Conservation (phyloP, 306 rosid species). For the Castanopsis chinensis region DNA sequence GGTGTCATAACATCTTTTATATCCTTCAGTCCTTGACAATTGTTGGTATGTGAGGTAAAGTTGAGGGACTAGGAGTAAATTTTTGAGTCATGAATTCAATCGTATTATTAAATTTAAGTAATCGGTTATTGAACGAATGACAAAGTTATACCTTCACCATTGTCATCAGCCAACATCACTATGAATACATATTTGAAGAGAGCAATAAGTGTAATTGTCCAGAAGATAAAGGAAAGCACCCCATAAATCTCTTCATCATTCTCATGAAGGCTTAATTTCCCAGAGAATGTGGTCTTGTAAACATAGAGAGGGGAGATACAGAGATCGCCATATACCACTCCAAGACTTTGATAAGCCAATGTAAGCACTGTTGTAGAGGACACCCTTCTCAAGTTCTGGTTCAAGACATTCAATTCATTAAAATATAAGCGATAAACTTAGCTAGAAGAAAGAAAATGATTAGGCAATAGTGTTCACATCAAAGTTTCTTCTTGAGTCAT, state of each 20-base stretch:
- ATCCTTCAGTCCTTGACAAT: background rate
- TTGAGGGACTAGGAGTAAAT: background rate
- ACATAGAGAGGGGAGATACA: constrained; percentile 86
- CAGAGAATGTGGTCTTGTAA: constrained; percentile 76
- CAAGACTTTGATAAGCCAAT: constrained; percentile 82
- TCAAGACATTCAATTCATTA: constrained; percentile 16
- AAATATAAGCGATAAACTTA: background rate
- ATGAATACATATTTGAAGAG: constrained; percentile 74
- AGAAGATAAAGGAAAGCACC: constrained; percentile 74
- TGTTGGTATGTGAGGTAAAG: background rate
- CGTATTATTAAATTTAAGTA: background rate
- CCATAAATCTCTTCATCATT: constrained; percentile 75
- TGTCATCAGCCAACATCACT: constrained; percentile 77
- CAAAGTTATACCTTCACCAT: constrained; percentile 66
- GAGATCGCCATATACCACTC: constrained; percentile 85
- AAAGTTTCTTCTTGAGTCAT: background rate
- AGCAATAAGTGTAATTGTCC: constrained; percentile 77
- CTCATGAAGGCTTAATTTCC: constrained; percentile 66
- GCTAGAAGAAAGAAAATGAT: background rate
- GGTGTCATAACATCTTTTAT: background rate
- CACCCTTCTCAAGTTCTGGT: constrained; percentile 55
- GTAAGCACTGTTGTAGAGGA: constrained; percentile 52
- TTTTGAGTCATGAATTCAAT: background rate
- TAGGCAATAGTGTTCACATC: background rate
- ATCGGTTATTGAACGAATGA: background rate